phyloP scores from a whole-genome alignment of 2,329 filamentous ascomycete genomes.

The Talaromyces sp. region DNA sequence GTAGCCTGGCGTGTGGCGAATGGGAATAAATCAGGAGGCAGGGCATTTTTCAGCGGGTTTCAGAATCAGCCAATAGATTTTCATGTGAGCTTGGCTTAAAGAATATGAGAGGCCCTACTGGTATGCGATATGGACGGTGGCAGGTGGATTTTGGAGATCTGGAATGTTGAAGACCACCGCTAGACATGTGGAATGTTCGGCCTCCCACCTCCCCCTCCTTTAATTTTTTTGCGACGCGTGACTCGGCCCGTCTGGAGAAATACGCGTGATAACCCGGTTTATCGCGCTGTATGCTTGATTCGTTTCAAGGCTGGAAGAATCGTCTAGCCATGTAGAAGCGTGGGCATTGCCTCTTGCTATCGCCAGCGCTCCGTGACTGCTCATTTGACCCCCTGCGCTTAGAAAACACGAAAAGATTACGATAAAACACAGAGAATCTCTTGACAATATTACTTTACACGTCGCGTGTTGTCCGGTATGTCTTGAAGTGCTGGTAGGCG shows the following conservation, averaged over 20 bases:
- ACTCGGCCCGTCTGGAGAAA: background rate
- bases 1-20: slow-evolving; percentile 7
- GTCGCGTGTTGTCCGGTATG: background rate
- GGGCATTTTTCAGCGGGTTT: slow-evolving; percentile 5
- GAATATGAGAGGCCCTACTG: background rate
- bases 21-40: slow-evolving; percentile 7
- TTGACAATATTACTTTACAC: background rate
- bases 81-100: slow-evolving; percentile 1
- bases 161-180: slow-evolving; percentile 7
- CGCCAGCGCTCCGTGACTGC: background rate
- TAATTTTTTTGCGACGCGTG: background rate
- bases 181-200: slow-evolving; percentile 9
- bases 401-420: background rate
- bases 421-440: no score
- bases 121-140: slow-evolving; percentile 1
- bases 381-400: background rate
- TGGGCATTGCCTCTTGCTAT: background rate
- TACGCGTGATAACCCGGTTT: background rate
- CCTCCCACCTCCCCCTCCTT: background rate
- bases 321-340: background rate
- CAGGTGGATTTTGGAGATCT: slow-evolving; percentile 2
- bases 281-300: background rate
- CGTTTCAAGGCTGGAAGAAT: background rate
- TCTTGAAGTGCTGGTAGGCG: background rate
- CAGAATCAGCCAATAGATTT: background rate